Evolutionary conservation across 2,329 filamentous ascomycete genomes (phyloP), one percentile per base, ranked within the genome.

Genomic region (Penicillium nordicum): DNA sequence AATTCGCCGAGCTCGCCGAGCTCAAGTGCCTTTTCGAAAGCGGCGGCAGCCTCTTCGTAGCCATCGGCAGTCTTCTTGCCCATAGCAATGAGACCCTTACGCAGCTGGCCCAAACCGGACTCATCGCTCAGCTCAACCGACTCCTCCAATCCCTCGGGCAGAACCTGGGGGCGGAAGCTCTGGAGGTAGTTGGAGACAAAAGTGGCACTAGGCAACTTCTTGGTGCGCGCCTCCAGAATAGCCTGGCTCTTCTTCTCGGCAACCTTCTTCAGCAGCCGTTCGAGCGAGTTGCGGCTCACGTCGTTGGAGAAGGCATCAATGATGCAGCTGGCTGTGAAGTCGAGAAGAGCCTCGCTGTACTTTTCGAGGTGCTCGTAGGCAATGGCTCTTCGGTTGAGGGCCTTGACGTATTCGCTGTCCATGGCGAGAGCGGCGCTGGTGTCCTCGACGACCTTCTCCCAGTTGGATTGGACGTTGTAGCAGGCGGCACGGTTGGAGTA

Each of bases 101-200:
- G 89, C 70, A 99, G 78, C 74, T 96, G 88, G 38, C 88, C 92
- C 79, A 89, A 89, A 67, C 92, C 93, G 44, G 86, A 90, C 44
- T 88, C 85, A 66, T 92, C 85, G 41, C 85, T 77, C 47, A 97
- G 76, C 63, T 96, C 90, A n/a, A 81, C 85, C 8, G 85, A 83
- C 65, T 95, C 90, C 58, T 93, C 92, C 50, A 99, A 80, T 12
- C 91, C 93, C 59, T 82, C 85, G 4, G 94, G 93, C 2, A 90
- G 84, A 46, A 86, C 81, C 79, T 89, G 90, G 57, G 87, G 82
- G 58, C 94, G 89, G 88, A 99, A 99, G 80, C 93, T 97, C 79
- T 97, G 93, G 32, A 99, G 88, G 76, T 99, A 99, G 82, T 99
- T 99, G 72, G 92, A 91, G 64, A 99, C 92, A 67, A 97, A 99